These are phyloP conservation scores for Ganoderma meredithae DNA, from an alignment of 1,284 basidiomycete species.

Conservation along the genomic window DNA sequence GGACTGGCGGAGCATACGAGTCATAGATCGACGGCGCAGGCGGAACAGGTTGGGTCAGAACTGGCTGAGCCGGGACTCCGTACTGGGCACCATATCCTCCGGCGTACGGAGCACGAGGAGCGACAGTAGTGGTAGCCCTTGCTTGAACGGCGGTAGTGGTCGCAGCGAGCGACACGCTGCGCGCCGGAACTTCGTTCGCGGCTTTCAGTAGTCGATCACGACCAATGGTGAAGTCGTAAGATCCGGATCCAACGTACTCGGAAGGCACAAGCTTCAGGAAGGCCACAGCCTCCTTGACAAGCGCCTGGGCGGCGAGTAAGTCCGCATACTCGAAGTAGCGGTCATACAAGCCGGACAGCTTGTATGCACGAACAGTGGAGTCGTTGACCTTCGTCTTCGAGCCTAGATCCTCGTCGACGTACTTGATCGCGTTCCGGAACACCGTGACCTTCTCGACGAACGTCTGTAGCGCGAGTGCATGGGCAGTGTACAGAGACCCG, in stretches of 20 bases:
- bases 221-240: conserved; percentile 65
- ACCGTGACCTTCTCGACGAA: conserved; percentile 98
- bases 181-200: conserved; percentile 46
- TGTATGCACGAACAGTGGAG: conserved; percentile 74
- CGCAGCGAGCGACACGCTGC: conserved; percentile 38
- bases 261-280: conserved; percentile 86
- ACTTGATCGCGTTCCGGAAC: conserved; percentile 90
- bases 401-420: conserved; percentile 83
- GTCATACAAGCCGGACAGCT: conserved; percentile 89
- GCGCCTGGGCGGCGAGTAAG: conserved; percentile 88
- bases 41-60: conserved; percentile 25
- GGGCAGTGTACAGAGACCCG: conserved; percentile 81
- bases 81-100: conserved; percentile 36
- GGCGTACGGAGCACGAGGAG: conserved; percentile 31
- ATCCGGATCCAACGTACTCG: conserved; percentile 76
- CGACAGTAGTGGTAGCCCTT: conserved; percentile 27
- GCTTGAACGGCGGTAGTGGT: conserved; percentile 32
- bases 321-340: conserved; percentile 97
- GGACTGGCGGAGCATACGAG: conserved; percentile 30
- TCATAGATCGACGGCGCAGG: conserved; percentile 36
- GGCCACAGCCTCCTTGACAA: conserved; percentile 82
- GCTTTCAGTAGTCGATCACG: conserved; percentile 68
- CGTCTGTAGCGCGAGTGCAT: conserved; percentile 89
- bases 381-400: conserved; percentile 44
- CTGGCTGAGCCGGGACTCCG: conserved; percentile 31